Evolutionary conservation across 2,329 filamentous ascomycete species (phyloP), one percentile per base, ranked within the genome.

Genomic region (Davidsoniella neocaledoniae): DNA sequence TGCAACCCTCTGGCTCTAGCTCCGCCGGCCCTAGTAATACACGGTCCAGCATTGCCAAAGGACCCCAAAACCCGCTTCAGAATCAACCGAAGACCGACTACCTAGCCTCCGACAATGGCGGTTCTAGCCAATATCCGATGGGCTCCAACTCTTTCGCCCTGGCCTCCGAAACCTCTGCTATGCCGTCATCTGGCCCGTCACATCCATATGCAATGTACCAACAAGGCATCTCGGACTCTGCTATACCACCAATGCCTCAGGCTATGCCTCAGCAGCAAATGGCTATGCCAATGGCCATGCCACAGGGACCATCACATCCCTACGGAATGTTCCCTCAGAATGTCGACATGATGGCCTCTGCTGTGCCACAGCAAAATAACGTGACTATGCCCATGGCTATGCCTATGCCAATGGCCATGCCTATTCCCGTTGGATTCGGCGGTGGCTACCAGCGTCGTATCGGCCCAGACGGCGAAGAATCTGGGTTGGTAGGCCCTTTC

Each of bases 401-500:
- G 4, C 60, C 81, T 53, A 70, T 76, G 4, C 60, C 60, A 51
- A 61, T 57, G 60, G 54, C 55, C 58, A 43, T 23, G 53, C 83
- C 80, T 54, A 81, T 77, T 1, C 73, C 91, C 12, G 86, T 86
- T 3, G 94, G 94, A 56, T 78, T 79, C 5, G 81, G 81, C 5
- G 75, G 74, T 53, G 68, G 73, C 49, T 94, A 87, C 57, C 83
- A 81, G 58, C 71, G 83, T 54, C 77, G 81, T 47, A 64, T 86
- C 47, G 84, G 83, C 0, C 81, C 85, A 0, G 83, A 87, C 51
- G 86, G 86, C 48, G 86, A 94, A 64, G 88, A 94, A n/a, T 86
- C 82, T 43, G 87, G 88, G 61, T 77, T 95, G 49, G 81, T 95
- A 47, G 87, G 87, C 1, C 84, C 83, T 0, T 79, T 94, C 58